Base-by-base conservation (phyloP, 1,284 basidiomycete genomes). In the Cutaneotrichosporon daszewskae region DNA sequence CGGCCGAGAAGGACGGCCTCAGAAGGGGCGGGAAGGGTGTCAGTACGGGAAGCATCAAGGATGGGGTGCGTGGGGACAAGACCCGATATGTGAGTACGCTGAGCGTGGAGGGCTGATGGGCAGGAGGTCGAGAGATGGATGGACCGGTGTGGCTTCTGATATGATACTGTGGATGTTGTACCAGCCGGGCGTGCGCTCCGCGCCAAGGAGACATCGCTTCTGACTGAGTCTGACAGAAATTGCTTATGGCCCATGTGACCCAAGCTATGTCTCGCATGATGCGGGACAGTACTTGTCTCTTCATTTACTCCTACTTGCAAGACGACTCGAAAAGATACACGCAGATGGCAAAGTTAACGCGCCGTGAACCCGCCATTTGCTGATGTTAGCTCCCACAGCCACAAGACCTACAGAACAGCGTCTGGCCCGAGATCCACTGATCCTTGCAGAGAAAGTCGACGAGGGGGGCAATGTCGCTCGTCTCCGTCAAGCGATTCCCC, bases 61-160 rank as follows among this genome's bases (percentile, higher is more conserved):
- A 65, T 43, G 63, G 60, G 19, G 37, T 39, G 19, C 45, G 57
- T 11, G 57, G 63, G 8, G 62, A 67, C 32, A 49, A 53, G 38
- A 62, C 55, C 18, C 47, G 68, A 16, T 52, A 55, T 31, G 62
- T 63, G 37, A 57, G 66, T 59, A 18, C 35, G 4, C 13, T 7
- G 20, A 19, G 7, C 12, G 25, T 20, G 19, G 3, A 19, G 12
- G 17, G 45, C 53, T 57, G 49, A 57, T 40, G 25, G 14, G n/a
- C 43, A 65, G 54, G 54, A 59, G 13, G 64, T 70, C n/a, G 69
- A 72, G 52, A 47, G 66, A 27, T 72, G 69, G 69, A 64, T 72
- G 63, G 69, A 72, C 48, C 45, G 62, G 18, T 61, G 61, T 43
- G 68, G 68, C 0, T 72, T 58, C 54, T 69, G 28, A 31, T 6